Percentiles rank a stretch among this genome's conserved stretches.
Evolutionary conservation across 2,329 filamentous ascomycete species (phyloP).

Genomic region (Mariannaea elegans): DNA sequence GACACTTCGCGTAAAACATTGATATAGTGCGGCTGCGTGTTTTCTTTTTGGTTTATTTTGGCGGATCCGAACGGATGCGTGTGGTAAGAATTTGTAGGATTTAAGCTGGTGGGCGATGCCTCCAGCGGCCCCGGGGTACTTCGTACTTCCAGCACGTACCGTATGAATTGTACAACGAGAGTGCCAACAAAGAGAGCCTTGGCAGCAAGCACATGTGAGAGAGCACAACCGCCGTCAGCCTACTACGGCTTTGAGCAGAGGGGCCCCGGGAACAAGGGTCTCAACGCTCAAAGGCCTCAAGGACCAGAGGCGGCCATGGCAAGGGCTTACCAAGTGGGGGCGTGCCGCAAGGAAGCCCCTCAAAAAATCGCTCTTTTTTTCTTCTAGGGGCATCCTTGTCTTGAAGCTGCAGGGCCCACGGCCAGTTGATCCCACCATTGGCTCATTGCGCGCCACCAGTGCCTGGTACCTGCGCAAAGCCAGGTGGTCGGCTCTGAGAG

Average conservation of each 20-base stretch:
- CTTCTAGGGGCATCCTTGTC: constrained; percentile 36
- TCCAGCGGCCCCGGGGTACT: no score
- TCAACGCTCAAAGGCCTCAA: neutral
- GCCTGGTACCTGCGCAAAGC: constrained; percentile 54
- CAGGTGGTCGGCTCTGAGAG: constrained; percentile 52
- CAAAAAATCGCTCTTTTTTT: constrained; percentile 36
- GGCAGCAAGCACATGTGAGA: constrained; percentile 25
- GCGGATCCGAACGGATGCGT: no score
- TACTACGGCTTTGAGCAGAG: constrained; percentile 21
- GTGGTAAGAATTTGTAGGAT: no score
- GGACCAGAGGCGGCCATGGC: constrained; percentile 18
- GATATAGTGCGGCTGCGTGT: no score
- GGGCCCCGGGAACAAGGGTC: constrained; percentile 8
- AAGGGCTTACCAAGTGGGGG: constrained; percentile 20
- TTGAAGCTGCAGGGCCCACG: constrained; percentile 4
- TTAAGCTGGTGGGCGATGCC: no score
- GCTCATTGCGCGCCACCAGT: constrained; percentile 39
- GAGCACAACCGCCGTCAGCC: constrained; percentile 32
- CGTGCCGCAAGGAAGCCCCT: constrained; percentile 25
- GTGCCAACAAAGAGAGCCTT: constrained; percentile 17
- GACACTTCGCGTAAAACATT: no score
- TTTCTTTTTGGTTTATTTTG: no score
- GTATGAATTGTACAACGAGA: constrained; percentile 22
- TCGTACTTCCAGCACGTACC: constrained; percentile 21
- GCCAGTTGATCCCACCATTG: constrained; percentile 40